Conservation (phyloP, 2,329 filamentous ascomycete species). For the Periconia macrospinosa region DNA sequence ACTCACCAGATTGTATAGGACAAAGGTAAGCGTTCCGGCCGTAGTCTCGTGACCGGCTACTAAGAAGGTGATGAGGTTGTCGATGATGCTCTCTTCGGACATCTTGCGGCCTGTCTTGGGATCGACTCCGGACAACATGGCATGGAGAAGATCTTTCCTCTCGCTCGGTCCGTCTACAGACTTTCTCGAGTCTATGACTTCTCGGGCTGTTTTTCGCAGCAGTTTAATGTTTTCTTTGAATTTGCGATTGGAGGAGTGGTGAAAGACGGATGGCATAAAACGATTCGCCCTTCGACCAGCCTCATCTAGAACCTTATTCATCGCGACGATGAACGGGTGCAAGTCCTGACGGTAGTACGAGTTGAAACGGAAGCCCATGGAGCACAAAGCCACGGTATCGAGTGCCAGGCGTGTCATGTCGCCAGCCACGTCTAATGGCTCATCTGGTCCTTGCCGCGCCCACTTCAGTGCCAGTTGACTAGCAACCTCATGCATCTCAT, state of each 20-base stretch:
- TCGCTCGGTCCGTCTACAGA: constrained; percentile 49
- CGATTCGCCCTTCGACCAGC: constrained; percentile 12
- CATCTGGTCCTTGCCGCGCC: constrained; percentile 52
- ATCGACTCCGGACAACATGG: constrained; percentile 60
- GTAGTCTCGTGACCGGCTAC: constrained; percentile 47
- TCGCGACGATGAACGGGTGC: constrained; percentile 31
- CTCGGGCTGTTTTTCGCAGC: constrained; percentile 56
- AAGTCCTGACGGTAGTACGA: constrained; percentile 25
- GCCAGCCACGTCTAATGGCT: constrained; percentile 25
- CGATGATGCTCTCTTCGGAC: constrained; percentile 60
- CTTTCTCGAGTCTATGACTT: constrained; percentile 55
- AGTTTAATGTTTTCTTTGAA: constrained; percentile 53
- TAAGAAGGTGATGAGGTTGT: constrained; percentile 68
- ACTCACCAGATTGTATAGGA: constrained; percentile 53
- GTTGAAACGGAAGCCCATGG: constrained; percentile 36
- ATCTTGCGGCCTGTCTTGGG: constrained; percentile 60
- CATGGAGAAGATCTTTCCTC: constrained; percentile 60
- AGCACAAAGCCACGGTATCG: constrained; percentile 32
- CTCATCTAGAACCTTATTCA: constrained; percentile 20
- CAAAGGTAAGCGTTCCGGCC: constrained; percentile 31
- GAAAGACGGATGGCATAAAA: constrained; percentile 12
- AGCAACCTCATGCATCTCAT: constrained; percentile 59
- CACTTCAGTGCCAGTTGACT: constrained; percentile 66
- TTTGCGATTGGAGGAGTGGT: constrained; percentile 34
- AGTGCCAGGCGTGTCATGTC: constrained; percentile 34